Percentiles rank a stretch among this genome's conserved stretches.
These are phyloP conservation scores for Globisporangium orthogonon DNA, from an alignment of 352 stramenopile species.

Conservation along the genomic window DNA sequence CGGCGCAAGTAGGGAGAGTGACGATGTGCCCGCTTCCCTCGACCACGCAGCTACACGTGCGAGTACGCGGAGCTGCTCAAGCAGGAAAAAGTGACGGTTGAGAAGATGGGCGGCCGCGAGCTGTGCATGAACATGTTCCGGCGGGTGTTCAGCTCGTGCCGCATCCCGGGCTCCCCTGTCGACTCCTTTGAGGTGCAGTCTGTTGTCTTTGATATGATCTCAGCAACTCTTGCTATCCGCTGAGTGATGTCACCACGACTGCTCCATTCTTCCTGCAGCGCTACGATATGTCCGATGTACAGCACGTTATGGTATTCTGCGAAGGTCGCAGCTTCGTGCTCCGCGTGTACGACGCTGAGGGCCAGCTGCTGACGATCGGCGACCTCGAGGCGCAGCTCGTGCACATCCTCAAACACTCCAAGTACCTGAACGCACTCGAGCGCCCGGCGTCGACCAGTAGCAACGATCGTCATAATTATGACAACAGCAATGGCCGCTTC, in stretches of 20 bases:
- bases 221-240: neutral
- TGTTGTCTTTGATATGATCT: neutral
- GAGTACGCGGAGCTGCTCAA: constrained; percentile 88
- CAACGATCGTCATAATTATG: neutral
- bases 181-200: constrained; percentile 38
- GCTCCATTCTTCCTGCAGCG: constrained; percentile 13
- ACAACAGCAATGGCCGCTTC: constrained; percentile 25
- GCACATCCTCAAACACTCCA: constrained; percentile 41
- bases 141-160: constrained; percentile 87
- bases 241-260: neutral
- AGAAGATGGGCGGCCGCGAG: constrained; percentile 83
- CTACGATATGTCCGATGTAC: constrained; percentile 23
- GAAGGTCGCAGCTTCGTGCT: constrained; percentile 45
- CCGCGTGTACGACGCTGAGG: constrained; percentile 35
- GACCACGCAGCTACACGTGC: constrained; percentile 41
- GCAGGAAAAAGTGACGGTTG: constrained; percentile 67
- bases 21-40: constrained; percentile 19
- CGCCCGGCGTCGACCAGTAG: neutral
- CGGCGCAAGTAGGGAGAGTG: neutral
- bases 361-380: constrained; percentile 47
- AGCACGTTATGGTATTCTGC: constrained; percentile 49
- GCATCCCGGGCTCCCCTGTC: constrained; percentile 60
- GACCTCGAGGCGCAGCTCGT: constrained; percentile 56
- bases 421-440: constrained; percentile 24
- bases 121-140: constrained; percentile 90